Base-by-base conservation (phyloP, 1,284 basidiomycete species). In the Malassezia slooffiae region DNA sequence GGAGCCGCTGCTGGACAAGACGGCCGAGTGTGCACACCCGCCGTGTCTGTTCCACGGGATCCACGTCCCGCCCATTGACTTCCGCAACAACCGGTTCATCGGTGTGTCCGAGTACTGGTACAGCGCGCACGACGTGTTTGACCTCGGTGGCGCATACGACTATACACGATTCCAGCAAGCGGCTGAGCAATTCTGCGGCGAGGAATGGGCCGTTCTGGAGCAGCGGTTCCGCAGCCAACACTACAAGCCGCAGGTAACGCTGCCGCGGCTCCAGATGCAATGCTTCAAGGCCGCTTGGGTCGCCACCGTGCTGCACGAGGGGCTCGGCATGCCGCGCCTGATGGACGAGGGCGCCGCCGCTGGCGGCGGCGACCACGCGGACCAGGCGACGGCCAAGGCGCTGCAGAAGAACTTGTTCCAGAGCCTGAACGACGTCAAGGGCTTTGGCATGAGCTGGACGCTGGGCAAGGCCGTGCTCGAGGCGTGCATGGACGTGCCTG, bases 221-320 rank as follows among this genome's bases (percentile, higher is more conserved):
- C 58, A 71, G 20, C 76, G 83, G 55, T 17, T 42, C 8, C n/a
- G 31, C 13, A n/a, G 20, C 19, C 41, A 43, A 8, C 21, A 33
- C n/a, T 48, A 38, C 40, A 57, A 54, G 35, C 55, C 55, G 20
- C 54, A 58, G 58, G 81, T 93, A 41, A 87, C 90, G 64, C 72
- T 85, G 29, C 78, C 82, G 27, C 79, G 91, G 24, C 72, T 97
- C 49, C 80, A 91, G 72, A 85, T 91, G 82, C 93, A 99, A 67
- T 97, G 93, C 70, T 97, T 99, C 80, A 99, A 99, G 70, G 88
- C 91, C 1, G 90, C 91, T 1, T 99, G 93, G 93, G 79, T 99
- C 47, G 81, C 83, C 44, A 96, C 95, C 63, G 83, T 99, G 19
- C 73, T 99, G 4, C 91, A 97, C 63, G 86, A 95, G 62, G 93